phyloP scores from a whole-genome alignment of 2,329 filamentous ascomycete species.

The Exserohilum rostratum region DNA sequence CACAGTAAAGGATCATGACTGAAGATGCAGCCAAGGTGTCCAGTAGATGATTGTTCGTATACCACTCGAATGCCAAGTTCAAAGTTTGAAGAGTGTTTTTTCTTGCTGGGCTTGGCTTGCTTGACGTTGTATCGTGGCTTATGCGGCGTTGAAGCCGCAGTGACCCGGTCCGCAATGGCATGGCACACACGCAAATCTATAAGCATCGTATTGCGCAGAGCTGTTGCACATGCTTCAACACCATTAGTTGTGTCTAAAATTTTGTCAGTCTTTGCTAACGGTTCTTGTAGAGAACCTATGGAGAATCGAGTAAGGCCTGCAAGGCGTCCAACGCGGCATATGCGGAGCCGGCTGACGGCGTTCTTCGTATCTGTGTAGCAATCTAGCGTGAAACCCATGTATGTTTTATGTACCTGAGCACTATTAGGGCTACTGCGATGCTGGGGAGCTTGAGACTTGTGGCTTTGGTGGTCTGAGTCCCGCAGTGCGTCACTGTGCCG shows the following conservation, averaged over 20 bases:
- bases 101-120: no score
- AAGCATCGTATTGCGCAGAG: neutral
- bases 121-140: no score
- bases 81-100: no score
- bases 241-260: neutral
- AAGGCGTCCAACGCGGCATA: constrained; percentile 11
- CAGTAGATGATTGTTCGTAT: no score
- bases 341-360: constrained; percentile 3
- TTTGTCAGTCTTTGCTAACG: neutral
- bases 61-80: no score
- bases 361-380: neutral
- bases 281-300: constrained; percentile 1
- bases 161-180: no score
- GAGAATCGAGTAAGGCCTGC: constrained; percentile 9
- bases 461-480: neutral
- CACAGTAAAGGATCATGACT: no score
- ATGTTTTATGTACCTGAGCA: neutral
- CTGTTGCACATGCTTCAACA: no score
- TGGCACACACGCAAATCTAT: no score
- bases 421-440: neutral
- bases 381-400: neutral
- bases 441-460: neutral
- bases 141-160: no score
- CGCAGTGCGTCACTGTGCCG: neutral
- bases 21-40: no score